phyloP scores from a whole-genome alignment of 179 eudicot genomes.

The Sideroxylon spinosum region DNA sequence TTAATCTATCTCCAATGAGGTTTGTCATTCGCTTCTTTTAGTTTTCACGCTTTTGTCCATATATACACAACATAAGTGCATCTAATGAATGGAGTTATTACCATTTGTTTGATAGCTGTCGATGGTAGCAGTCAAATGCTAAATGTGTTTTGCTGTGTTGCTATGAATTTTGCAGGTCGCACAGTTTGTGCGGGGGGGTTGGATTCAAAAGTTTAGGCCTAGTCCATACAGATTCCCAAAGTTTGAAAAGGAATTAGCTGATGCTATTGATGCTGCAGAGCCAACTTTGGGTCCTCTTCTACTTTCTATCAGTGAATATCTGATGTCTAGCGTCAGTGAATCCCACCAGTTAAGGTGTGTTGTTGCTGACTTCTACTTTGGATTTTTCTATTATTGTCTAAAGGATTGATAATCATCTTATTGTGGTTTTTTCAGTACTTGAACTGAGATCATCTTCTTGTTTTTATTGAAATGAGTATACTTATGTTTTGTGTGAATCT shows the following conservation, averaged over 20 bases:
- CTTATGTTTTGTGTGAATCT: background rate
- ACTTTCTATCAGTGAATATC: constrained; percentile 93
- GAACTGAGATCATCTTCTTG: background rate
- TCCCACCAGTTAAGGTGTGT: constrained; percentile 87
- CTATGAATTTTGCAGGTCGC: constrained; percentile 50
- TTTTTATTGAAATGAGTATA: background rate
- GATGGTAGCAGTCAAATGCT: background rate
- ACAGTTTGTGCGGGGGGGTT: constrained; percentile 69
- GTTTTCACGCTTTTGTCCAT: background rate
- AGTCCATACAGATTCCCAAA: constrained; percentile 80
- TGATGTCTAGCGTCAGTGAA: constrained; percentile 89
- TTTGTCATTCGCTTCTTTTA: constrained; percentile 18
- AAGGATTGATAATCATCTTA: background rate
- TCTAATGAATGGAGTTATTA: background rate
- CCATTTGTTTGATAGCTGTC: background rate
- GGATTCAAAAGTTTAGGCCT: constrained; percentile 69
- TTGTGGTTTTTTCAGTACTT: background rate
- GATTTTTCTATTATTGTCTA: background rate
- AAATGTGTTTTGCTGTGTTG: background rate
- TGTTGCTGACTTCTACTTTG: background rate
- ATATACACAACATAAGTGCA: background rate
- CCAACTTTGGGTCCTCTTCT: constrained; percentile 68
- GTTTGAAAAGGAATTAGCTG: constrained; percentile 54
- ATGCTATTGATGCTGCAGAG: constrained; percentile 95
- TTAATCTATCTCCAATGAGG: constrained; percentile 75